Conservation (phyloP, 176 grass and related monocot species). For the Elaeis guineensis region DNA sequence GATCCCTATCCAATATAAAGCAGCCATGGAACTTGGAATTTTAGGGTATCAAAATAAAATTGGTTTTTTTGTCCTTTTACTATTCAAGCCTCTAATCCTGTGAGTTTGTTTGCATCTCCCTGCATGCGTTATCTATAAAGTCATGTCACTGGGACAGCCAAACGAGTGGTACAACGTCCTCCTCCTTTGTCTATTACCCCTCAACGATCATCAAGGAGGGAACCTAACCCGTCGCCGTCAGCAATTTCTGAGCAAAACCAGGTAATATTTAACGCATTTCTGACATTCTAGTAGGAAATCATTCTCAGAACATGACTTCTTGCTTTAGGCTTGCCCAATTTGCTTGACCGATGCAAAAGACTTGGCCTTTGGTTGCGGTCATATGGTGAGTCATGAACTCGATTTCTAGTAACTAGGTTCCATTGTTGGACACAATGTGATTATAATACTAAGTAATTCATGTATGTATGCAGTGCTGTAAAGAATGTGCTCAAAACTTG, state of each 20-base stretch:
- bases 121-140: conserved; percentile 11
- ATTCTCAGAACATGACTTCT: neutral
- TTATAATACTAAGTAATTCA: neutral
- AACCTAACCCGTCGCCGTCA: neutral
- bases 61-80: neutral
- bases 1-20: conserved; percentile 89
- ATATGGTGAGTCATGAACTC: conserved; percentile 43
- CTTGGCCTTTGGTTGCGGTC: conserved; percentile 79
- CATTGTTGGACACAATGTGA: neutral
- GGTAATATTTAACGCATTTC: neutral
- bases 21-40: conserved; percentile 78
- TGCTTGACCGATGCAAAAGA: conserved; percentile 80
- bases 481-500: conserved; percentile 71
- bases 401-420: neutral
- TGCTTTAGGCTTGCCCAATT: conserved; percentile 61
- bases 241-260: conserved; percentile 39
- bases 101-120: too few species aligned
- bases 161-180: conserved; percentile 37
- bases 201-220: conserved; percentile 28
- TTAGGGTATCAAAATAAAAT: conserved; percentile 37
- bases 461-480: conserved; percentile 50
- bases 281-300: too few species aligned
- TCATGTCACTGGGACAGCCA: conserved; percentile 40
- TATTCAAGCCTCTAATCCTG: too few species aligned
- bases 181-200: conserved; percentile 40